phyloP scores from a whole-genome alignment of 257 asterid species.

The Ligustrum vulgare region DNA sequence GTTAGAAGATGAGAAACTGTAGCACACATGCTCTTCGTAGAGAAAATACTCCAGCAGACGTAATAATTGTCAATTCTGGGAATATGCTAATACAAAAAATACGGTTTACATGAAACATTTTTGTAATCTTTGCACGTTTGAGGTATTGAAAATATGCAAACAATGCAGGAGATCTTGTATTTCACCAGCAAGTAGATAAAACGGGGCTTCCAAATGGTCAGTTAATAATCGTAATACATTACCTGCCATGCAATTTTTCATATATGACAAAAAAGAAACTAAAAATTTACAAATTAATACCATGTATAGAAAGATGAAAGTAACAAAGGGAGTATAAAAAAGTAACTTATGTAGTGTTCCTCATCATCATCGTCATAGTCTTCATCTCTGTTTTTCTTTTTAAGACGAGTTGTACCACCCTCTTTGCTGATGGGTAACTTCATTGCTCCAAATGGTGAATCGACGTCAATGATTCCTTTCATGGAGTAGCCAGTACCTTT shows the following conservation, averaged over 20 bases:
- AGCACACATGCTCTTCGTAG: neutral
- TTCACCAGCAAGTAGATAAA: neutral
- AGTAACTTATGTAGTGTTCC: slow-evolving; percentile 34
- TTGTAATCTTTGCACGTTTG: neutral
- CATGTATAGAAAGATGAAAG: neutral
- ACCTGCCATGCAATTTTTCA: neutral
- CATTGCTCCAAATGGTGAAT: slow-evolving; percentile 92
- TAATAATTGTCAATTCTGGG: too few relatives aligned
- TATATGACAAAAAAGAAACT: neutral
- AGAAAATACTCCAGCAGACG: too few relatives aligned
- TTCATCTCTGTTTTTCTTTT: slow-evolving; percentile 75
- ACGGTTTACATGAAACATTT: neutral
- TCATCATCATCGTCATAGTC: slow-evolving; percentile 56
- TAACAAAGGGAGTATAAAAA: neutral
- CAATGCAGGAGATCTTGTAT: neutral
- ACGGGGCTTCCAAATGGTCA: neutral
- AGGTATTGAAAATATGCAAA: neutral
- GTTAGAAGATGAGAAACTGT: too few relatives aligned
- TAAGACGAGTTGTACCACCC: slow-evolving; percentile 82
- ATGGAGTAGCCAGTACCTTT: slow-evolving; percentile 81
- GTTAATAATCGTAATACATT: neutral
- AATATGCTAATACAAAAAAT: too few relatives aligned
- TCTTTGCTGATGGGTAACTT: slow-evolving; percentile 86
- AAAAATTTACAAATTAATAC: neutral
- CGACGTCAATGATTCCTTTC: slow-evolving; percentile 78